phyloP scores from a whole-genome alignment of 225 moss, liverwort and hornwort genomes.

The Sphagnum contortum region DNA sequence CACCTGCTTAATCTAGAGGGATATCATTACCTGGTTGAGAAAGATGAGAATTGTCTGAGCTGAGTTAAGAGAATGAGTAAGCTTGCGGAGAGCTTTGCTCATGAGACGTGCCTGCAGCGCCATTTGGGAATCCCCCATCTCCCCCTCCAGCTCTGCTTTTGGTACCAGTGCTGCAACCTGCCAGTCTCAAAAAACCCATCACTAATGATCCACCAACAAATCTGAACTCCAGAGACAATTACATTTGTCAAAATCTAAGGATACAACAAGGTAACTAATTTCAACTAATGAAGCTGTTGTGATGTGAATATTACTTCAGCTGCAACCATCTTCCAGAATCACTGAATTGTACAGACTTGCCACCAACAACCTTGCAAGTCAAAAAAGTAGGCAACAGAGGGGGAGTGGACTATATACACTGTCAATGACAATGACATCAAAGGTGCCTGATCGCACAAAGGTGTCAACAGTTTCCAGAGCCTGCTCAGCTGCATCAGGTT shows the following conservation, averaged over 20 bases:
- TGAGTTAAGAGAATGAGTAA: slow-evolving; percentile 67
- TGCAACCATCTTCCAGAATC: neutral
- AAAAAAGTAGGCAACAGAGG: slow-evolving; percentile 7
- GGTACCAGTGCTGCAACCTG: slow-evolving; percentile 88
- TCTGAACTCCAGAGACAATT: neutral
- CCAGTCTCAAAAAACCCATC: neutral
- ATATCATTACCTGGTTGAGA: slow-evolving; percentile 55
- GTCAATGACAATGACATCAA: slow-evolving; percentile 78
- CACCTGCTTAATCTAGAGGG: neutral
- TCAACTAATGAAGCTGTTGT: neutral
- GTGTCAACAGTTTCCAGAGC: slow-evolving; percentile 74
- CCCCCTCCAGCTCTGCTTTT: slow-evolving; percentile 81
- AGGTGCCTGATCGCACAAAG: slow-evolving; percentile 52
- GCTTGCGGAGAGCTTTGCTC: slow-evolving; percentile 77
- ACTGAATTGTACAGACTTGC: neutral
- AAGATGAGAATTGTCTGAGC: slow-evolving; percentile 64
- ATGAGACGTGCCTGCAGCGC: slow-evolving; percentile 75
- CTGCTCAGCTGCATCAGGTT: slow-evolving; percentile 76
- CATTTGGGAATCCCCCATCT: slow-evolving; percentile 78
- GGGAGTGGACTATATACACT: slow-evolving; percentile 38
- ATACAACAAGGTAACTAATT: neutral
- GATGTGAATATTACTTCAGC: neutral
- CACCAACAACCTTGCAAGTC: neutral
- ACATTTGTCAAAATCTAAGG: neutral
- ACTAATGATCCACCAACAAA: neutral